Percentiles rank a stretch among this genome's conserved stretches.
Conservation (phyloP, 2,329 filamentous ascomycete species). For the Fusarium penzigii region DNA sequence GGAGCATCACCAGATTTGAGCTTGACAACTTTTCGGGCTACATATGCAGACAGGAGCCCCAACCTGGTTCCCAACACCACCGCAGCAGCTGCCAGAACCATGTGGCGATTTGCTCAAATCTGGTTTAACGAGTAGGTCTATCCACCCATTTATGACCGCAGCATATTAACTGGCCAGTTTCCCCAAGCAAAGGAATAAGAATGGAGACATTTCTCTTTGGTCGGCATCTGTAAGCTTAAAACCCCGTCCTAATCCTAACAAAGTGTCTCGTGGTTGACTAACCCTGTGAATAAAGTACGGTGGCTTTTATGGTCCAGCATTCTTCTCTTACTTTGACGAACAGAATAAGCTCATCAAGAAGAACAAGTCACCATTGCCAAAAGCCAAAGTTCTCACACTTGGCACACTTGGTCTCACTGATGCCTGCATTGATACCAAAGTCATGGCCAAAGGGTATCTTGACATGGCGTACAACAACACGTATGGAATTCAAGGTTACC, state of each 20-base stretch:
- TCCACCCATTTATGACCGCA: not conserved
- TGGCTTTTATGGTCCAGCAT: conserved; percentile 65
- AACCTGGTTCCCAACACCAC: conserved; percentile 45
- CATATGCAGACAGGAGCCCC: conserved; percentile 4
- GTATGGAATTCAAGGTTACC: conserved; percentile 60
- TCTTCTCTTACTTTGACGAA: conserved; percentile 54
- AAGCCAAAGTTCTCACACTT: conserved; percentile 51
- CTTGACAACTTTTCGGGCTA: conserved; percentile 15
- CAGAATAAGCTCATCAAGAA: conserved; percentile 52
- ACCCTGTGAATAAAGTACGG: conserved; percentile 45
- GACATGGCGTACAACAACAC: conserved; percentile 62
- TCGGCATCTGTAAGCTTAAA: conserved; percentile 50
- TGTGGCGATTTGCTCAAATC: conserved; percentile 64
- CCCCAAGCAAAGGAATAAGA: conserved; percentile 52
- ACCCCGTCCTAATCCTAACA: rapidly evolving
- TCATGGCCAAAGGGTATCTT: conserved; percentile 57
- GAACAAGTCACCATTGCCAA: conserved; percentile 25
- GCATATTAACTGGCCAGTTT: conserved; percentile 39
- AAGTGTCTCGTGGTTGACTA: not conserved
- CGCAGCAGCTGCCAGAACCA: conserved; percentile 50
- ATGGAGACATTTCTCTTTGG: conserved; percentile 61
- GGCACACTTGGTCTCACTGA: conserved; percentile 67
- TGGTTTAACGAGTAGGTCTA: conserved; percentile 45
- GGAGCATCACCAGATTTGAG: conserved; percentile 7
- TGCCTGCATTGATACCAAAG: conserved; percentile 62